Evolutionary conservation across 2,329 filamentous ascomycete genomes (phyloP).

Genomic region (Trichoderma polysporum): DNA sequence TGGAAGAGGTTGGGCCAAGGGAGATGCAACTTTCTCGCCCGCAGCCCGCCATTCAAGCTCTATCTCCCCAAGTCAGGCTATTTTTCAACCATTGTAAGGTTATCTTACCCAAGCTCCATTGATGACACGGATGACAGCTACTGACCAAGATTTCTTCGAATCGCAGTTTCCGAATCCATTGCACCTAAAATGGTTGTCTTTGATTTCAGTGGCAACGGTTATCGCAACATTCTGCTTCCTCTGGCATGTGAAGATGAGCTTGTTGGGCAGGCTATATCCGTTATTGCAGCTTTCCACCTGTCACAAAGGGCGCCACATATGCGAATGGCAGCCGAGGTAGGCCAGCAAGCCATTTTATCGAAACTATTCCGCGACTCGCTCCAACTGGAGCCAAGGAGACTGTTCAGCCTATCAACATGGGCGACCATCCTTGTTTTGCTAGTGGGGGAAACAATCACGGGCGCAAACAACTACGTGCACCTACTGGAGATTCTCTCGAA

Average conservation of each 20-base stretch:
- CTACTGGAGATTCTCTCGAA: constrained; percentile 11
- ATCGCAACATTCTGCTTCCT: constrained; percentile 13
- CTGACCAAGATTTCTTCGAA: background rate
- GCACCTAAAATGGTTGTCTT: constrained; percentile 14
- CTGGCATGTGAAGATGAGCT: constrained; percentile 12
- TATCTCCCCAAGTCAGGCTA: constrained; percentile 5
- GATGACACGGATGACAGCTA: background rate
- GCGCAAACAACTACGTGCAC: constrained; percentile 10
- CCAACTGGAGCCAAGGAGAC: constrained; percentile 1
- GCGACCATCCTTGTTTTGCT: constrained; percentile 3
- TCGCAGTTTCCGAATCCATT: constrained; percentile 8
- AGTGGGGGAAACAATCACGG: constrained; percentile 7
- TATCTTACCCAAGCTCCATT: too few relatives aligned
- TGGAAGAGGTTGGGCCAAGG: background rate
- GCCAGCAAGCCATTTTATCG: constrained; percentile 15
- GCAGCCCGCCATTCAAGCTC: background rate
- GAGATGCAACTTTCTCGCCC: background rate
- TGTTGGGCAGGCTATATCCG: constrained; percentile 13
- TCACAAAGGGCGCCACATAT: constrained; percentile 12
- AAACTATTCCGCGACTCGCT: constrained; percentile 12
- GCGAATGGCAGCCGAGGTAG: constrained; percentile 13
- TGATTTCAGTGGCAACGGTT: constrained; percentile 12
- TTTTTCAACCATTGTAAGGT: constrained; percentile 14
- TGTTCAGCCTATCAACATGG: constrained; percentile 15
- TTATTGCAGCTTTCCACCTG: constrained; percentile 9